These are phyloP conservation scores for Lichtheimia corymbifera DNA, from an alignment of 371 early-diverging fungal genomes.

Conservation along the genomic window DNA sequence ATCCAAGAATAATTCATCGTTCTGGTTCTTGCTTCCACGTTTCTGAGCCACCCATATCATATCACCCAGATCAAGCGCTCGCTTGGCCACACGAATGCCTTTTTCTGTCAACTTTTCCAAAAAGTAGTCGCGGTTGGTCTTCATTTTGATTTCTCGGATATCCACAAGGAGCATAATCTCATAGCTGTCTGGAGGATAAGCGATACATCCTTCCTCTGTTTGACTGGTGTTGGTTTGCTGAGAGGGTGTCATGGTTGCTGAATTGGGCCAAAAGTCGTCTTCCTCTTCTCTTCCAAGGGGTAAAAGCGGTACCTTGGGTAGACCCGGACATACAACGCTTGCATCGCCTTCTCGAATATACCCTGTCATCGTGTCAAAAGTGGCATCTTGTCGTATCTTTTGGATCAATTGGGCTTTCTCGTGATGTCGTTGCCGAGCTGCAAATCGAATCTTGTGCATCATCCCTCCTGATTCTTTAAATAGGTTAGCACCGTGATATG, in stretches of 20 bases:
- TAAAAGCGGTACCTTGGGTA: constrained; percentile 27
- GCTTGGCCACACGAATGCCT: constrained; percentile 58
- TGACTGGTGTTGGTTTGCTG: neutral
- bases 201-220: neutral
- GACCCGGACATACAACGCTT: constrained; percentile 28
- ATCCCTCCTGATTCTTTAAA: constrained; percentile 3
- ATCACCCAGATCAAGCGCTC: constrained; percentile 84
- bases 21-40: constrained; percentile 23
- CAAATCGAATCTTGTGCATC: constrained; percentile 34
- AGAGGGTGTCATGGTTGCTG: neutral
- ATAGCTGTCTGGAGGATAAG: constrained; percentile 53
- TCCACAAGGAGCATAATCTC: constrained; percentile 82
- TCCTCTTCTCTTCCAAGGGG: constrained; percentile 20
- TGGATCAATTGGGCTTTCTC: constrained; percentile 9
- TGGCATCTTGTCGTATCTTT: constrained; percentile 5
- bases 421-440: constrained; percentile 24
- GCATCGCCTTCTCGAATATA: constrained; percentile 24
- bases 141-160: constrained; percentile 76
- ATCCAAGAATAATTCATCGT: constrained; percentile 80
- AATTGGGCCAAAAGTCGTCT: constrained; percentile 25
- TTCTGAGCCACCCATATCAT: constrained; percentile 85
- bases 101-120: constrained; percentile 57
- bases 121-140: constrained; percentile 73
- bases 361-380: constrained; percentile 10
- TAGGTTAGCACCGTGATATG: too few relatives aligned